phyloP scores from a whole-genome alignment of 2,329 filamentous ascomycete species.

The Trichophyton mentagrophytes region DNA sequence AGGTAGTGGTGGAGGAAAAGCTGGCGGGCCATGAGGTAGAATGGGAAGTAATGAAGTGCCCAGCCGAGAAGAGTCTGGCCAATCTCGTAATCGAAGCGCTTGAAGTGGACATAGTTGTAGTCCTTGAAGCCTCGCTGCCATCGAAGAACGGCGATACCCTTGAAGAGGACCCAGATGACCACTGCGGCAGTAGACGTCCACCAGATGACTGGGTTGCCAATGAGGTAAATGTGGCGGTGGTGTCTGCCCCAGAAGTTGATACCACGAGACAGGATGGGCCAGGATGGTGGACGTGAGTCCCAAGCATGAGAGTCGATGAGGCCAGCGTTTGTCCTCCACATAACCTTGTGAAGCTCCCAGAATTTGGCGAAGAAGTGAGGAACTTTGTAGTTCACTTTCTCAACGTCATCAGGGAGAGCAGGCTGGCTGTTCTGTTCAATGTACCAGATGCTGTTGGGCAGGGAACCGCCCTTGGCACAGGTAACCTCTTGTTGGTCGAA shows the following conservation, averaged over 20 bases:
- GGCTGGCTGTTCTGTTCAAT: slow-evolving; percentile 84
- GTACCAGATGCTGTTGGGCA: slow-evolving; percentile 97
- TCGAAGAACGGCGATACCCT: slow-evolving; percentile 71
- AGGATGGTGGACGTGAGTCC: slow-evolving; percentile 88
- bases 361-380: slow-evolving; percentile 97
- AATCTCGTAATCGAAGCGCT: slow-evolving; percentile 95
- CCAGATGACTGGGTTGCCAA: slow-evolving; percentile 92
- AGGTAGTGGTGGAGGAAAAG: slow-evolving; percentile 98
- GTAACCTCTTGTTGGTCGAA: slow-evolving; percentile 99
- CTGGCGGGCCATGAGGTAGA: slow-evolving; percentile 95
- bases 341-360: slow-evolving; percentile 90
- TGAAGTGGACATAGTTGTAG: slow-evolving; percentile 70
- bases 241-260: slow-evolving; percentile 99
- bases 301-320: slow-evolving; percentile 93
- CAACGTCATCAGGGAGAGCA: slow-evolving; percentile 56
- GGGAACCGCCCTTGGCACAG: slow-evolving; percentile 76
- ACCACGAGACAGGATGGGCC: slow-evolving; percentile 81
- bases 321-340: slow-evolving; percentile 98
- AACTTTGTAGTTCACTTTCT: slow-evolving; percentile 91
- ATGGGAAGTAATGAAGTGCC: slow-evolving; percentile 98
- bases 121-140: slow-evolving; percentile 92
- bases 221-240: slow-evolving; percentile 87
- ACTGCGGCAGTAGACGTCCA: slow-evolving; percentile 75
- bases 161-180: slow-evolving; percentile 65
- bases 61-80: slow-evolving; percentile 82